A percentile compares a stretch with the other conserved stretches of the same genome.
These are phyloP conservation scores for Globisporangium rhizosaccharum DNA, from an alignment of 352 stramenopile genomes.

Conservation along the genomic window DNA sequence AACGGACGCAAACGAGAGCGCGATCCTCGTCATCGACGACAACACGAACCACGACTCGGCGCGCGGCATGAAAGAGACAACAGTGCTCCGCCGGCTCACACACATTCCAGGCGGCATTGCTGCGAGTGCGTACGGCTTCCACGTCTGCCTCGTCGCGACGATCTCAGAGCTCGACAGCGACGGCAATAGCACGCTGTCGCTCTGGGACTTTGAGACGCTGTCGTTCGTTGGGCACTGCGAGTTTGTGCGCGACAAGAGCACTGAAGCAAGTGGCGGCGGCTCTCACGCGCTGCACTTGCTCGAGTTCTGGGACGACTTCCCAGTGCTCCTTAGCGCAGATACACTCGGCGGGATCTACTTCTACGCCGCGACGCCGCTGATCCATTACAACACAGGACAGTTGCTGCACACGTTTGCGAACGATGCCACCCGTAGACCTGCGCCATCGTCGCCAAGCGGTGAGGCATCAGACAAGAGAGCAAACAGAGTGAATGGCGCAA, in stretches of 20 bases:
- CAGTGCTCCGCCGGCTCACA: conserved; percentile 48
- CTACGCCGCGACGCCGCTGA: conserved; percentile 41
- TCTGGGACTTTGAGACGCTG: conserved; percentile 82
- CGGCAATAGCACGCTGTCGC: conserved; percentile 24
- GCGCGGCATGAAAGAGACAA: conserved; percentile 33
- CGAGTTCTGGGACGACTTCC: conserved; percentile 69
- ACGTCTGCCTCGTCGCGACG: conserved; percentile 63
- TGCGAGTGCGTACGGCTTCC: conserved; percentile 57
- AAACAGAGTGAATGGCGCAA: neutral
- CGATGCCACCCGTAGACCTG: conserved; percentile 5
- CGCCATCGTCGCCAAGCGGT: neutral
- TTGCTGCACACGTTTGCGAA: conserved; percentile 59
- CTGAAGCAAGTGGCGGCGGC: neutral
- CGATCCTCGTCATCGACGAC: conserved; percentile 67
- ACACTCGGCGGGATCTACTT: conserved; percentile 48
- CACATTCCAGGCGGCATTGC: conserved; percentile 50
- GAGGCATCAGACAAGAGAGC: neutral
- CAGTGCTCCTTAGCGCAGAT: conserved; percentile 50
- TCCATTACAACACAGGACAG: conserved; percentile 36
- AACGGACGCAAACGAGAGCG: conserved; percentile 32
- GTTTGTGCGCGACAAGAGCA: conserved; percentile 11
- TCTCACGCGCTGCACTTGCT: conserved; percentile 30
- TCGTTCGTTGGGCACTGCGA: conserved; percentile 33
- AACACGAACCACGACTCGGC: conserved; percentile 42
- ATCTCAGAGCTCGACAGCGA: conserved; percentile 30